Evolutionary conservation across 2,329 filamentous ascomycete species (phyloP), one percentile per base, ranked within the genome.

Genomic region (Zarea fungicola): DNA sequence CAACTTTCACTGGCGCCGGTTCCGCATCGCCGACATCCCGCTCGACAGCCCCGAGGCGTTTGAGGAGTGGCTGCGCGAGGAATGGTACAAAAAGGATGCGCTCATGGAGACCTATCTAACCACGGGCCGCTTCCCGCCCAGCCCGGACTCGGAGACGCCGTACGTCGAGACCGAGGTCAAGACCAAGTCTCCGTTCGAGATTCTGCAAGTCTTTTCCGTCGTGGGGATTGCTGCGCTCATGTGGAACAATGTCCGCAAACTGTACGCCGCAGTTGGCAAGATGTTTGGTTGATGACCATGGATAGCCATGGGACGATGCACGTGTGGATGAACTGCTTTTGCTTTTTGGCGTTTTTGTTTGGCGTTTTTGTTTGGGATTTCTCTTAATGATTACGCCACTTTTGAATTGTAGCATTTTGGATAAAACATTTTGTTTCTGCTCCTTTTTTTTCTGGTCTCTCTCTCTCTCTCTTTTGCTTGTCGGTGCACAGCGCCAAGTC

Each of bases 1-100:
- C 60, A 97, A 96, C 67, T 91, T 97, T 74, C 87, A 95, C 68
- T 99, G 92, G 89, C 83, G 93, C 46, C 83, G 90, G 9, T 96
- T 95, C 67, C 79, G 80, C 28, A 64, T 96, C 13, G 77, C 78
- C 19, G 83, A 89, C 18, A 95, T 99, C 36, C 92, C 92, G 0
- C 77, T 95, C 9, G 77, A 89, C 26, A 80, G 85, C 56, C 76
- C 78, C 14, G 78, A 85, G 34, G 74, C 78, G 6, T 99, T 99
- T 60, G 89, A 95, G 50, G 60, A 75, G 3, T 99, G 93, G 93
- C 74, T 97, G 23, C 78, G 84, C 26, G 83, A 88, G 49, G 80
- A 90, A 37, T 99, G 93, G 93, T 80, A 84, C 43, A 90, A 96
- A 64, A 99, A 99, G 65, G 92, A 99, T 59, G 81, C 82, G 25